Base-by-base conservation (phyloP, 176 grass and related monocot genomes). In the Phoenix roebelenii region DNA sequence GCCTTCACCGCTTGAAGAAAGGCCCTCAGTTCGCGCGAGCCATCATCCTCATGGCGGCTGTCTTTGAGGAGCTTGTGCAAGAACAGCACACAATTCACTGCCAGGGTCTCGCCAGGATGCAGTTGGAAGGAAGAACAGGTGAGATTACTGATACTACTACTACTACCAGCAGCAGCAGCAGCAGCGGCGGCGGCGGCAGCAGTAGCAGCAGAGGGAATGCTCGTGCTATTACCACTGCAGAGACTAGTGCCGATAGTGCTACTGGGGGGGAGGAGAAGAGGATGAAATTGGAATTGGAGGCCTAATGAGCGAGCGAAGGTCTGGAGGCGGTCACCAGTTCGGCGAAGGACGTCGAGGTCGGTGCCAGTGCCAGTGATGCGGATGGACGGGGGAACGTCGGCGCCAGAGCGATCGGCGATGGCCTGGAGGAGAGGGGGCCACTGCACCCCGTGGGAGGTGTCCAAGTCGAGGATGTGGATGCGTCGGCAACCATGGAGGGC, bases 371-470 rank as follows among this genome's bases (percentile, higher is more conserved):
- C 20, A 20, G 26, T 96, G 84, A 96, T 82, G 52, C 92, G 77
- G 22, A 96, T 80, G 58, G 85, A 85, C 0, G 90, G 85, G 86
- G 92, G 7, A 2, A 62, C 49, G 2, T 20, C 64, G 0, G 68
- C 65, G 57, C 80, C 83, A 9, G 82, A 75, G 57, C 76, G 78
- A 2, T 82, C 83, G 15, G 92, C 83, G 52, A 90, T 90, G 44
- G 83, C 91, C 70, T 96, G 92, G 5, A 96, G 92, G 23, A 96
- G 83, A 1, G 83, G 87, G 5, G 92, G 92, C 92, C 92, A 96
- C 74, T 96, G 92, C 23, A 96, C 78, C 51, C 92, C 92, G 67
- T 96, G 92, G 48, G 81, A 83, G 1, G 83, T 80, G 61, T 96
- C 87, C 54, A 96, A 75, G 58, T 96, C 92, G 55, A 96, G 70